Base-by-base conservation (phyloP, 2,329 filamentous ascomycete genomes). In the Orbilia oligospora region DNA sequence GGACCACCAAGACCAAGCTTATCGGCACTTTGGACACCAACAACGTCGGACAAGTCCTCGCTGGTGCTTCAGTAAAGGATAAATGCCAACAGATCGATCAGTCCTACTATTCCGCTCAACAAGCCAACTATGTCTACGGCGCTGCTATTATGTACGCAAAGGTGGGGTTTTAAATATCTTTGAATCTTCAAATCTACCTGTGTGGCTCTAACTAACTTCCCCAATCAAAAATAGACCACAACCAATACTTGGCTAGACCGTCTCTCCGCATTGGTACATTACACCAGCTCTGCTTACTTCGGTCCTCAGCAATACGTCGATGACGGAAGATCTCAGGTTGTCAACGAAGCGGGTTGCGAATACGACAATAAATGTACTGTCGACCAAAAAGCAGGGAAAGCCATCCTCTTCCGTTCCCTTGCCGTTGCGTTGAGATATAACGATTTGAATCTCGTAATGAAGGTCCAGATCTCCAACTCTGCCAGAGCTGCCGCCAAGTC, bases 301-400 rank as follows among this genome's bases (percentile, higher is more conserved):
- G 49, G 58, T 0, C 58, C 58, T n/a, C 88, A 88, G 18, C 85
- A 53, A 14, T 77, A 68, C 53, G 53, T 77, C 18, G 73, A 77
- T 14, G 63, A 71, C 22, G 73, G 73, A 5, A 61, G 41, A 12
- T 71, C 67, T 33, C 51, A 89, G 82, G 84, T 91, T 83, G 89
- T 92, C 88, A 89, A 86, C 81, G 91, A 93, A 83, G 86, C 86
- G 48, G 88, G 89, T 9, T 93, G 91, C 85, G 91, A 93, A 83
- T 80, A 63, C 24, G 55, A 53, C 2, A 30, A 55, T 16, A 68
- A 71, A 0, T 93, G 91, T 84, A 88, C 89, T 82, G 86, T 84
- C 51, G 90, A 92, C 83, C 89, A 90, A 86, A 93, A 93, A 84
- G 90, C 87, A 55, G 91, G 90, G 82, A 86, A 91, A 27, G 86